Conservation (phyloP, 192 early-diverging fungal genomes). For the Coemansia sp. region DNA sequence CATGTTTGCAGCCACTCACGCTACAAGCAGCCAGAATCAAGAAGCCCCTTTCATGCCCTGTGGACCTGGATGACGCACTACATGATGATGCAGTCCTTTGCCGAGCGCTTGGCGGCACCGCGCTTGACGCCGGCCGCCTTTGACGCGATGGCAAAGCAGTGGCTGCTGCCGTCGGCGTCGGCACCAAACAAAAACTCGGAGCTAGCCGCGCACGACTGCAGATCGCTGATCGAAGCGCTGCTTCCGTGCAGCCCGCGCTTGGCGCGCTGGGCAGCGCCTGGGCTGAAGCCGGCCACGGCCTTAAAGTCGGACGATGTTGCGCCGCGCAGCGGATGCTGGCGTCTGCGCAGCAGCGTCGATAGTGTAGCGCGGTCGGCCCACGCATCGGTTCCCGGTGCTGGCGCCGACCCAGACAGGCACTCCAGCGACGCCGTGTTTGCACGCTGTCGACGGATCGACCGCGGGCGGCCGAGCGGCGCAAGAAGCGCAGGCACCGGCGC, state of each 20-base stretch:
- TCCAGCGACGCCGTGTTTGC: conserved; percentile 51
- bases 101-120: conserved; percentile 18
- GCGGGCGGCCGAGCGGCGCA: conserved; percentile 21
- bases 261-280: conserved; percentile 48
- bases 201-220: conserved; percentile 42
- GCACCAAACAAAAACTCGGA: conserved; percentile 27
- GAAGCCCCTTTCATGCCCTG: background rate
- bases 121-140: conserved; percentile 8
- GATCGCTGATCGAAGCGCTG: conserved; percentile 39
- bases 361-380: conserved; percentile 18
- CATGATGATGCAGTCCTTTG: conserved; percentile 51
- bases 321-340: conserved; percentile 46
- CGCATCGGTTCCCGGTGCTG: background rate
- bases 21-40: background rate
- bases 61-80: conserved; percentile 9
- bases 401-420: conserved; percentile 21
- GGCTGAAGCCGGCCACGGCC: conserved; percentile 50
- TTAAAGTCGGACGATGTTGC: conserved; percentile 43
- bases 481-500: conserved; percentile 11
- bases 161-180: conserved; percentile 12
- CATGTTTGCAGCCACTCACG: no score
- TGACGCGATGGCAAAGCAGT: conserved; percentile 23
- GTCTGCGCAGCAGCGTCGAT: conserved; percentile 38
- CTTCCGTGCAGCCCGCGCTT: conserved; percentile 35
- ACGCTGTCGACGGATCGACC: conserved; percentile 42